Evolutionary conservation across 2,329 filamentous ascomycete species (phyloP), one percentile per base, ranked within the genome.

Genomic region (Macrophomina phaseolina): DNA sequence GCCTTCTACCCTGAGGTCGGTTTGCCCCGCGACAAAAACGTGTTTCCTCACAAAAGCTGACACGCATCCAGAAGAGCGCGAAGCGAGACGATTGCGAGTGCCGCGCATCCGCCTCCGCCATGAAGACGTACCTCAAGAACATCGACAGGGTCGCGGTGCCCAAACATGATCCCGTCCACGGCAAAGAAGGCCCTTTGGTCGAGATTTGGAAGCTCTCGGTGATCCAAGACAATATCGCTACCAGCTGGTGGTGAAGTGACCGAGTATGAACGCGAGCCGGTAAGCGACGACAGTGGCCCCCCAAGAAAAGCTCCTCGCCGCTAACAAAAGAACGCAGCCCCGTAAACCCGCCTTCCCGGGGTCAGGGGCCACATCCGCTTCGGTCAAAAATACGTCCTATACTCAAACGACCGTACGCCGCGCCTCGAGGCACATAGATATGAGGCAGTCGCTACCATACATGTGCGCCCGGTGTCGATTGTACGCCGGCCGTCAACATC

Each of bases 121-220:
- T 62, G 58, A 62, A 62, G 58, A 6, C 9, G 9, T 14, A 49
- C 42, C 12, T 16, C 30, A 62, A 62, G 58, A 62, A 62, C 58
- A 38, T 62, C 30, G 32, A 28, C 30, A 62, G 48, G 16, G 58
- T 62, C 42, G n/a, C n/a, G 7, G 14, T 48, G 30, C 58, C 58
- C 30, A 62, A 62, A 45, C 18, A 28, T 18, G 58, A 62, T 32
- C 58, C 58, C 16, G 9, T 62, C 9, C 4, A 6, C 32, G 58
- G 58, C 42, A 62, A 67, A 46, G 68, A 67, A 36, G 70, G 70
- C 5, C 69, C 69, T 30, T 49, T 71, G 11, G 70, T 69, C 38
- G 63, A 67, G n/a, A 64, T 69, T 42, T 68, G 68, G 69, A 69
- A 62, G 30, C 30, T 62, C 4, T 28, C 58, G 30, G 45, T 49